Percentiles rank a stretch among this genome's conserved stretches.
Conservation (phyloP, 441 rosid species). For the Euphorbia neoarborescens region DNA sequence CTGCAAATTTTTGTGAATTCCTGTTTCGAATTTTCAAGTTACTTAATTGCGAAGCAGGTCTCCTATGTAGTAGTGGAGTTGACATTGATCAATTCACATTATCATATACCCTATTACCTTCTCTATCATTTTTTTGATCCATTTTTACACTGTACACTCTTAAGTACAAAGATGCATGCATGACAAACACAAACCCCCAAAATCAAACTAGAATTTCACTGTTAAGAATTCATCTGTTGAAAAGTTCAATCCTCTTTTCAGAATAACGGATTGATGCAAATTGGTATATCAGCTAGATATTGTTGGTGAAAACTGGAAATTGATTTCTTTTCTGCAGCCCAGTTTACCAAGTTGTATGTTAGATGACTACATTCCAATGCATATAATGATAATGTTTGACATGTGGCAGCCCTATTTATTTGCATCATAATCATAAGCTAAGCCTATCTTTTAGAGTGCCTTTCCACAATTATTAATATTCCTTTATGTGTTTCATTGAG, state of each 20-base stretch:
- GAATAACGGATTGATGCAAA: background rate
- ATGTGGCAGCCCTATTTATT: background rate
- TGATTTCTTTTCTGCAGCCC: background rate
- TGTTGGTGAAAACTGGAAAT: background rate
- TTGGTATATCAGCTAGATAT: background rate
- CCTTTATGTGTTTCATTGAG: background rate
- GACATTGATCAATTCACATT: background rate
- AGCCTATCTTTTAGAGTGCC: constrained; percentile 2
- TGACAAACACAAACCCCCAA: background rate
- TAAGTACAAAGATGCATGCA: background rate
- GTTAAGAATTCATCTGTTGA: background rate
- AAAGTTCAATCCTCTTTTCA: background rate
- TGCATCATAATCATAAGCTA: background rate
- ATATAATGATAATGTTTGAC: background rate
- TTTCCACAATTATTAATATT: background rate
- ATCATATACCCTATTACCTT: background rate
- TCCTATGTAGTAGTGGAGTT: background rate
- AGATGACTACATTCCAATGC: background rate
- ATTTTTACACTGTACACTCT: background rate
- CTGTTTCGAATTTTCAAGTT: constrained; percentile 5
- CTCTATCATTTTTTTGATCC: background rate
- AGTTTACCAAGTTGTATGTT: background rate
- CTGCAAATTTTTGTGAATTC: background rate
- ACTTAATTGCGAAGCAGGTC: background rate
- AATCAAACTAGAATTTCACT: background rate